A percentile compares a stretch with the other conserved stretches of the same genome.
phyloP scores from a whole-genome alignment of 768 basidiomycete genomes.

The Hericium coralloides region DNA sequence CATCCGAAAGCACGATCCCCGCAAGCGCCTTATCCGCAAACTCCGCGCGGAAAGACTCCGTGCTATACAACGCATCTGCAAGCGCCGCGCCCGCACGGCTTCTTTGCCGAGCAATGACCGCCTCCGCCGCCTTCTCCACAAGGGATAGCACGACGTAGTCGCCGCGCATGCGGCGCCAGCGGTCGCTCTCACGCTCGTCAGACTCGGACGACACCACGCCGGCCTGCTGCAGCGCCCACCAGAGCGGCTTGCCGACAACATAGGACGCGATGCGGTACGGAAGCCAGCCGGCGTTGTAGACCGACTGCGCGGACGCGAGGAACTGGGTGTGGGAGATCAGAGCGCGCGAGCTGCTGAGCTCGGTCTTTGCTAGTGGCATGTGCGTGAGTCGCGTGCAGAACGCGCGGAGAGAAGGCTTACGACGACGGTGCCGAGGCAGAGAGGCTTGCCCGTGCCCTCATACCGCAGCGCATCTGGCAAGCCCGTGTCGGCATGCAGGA shows the following conservation, averaged over 20 bases:
- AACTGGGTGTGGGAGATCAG: conserved; percentile 49
- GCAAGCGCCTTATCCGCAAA: conserved; percentile 42
- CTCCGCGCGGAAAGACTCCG: conserved; percentile 48
- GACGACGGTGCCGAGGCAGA: conserved; percentile 61
- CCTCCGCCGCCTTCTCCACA: conserved; percentile 59
- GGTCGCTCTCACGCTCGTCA: conserved; percentile 28
- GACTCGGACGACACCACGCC: conserved; percentile 61
- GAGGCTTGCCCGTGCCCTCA: conserved; percentile 67
- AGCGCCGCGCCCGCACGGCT: conserved; percentile 34
- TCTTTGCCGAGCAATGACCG: conserved; percentile 37
- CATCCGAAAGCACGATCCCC: conserved; percentile 40
- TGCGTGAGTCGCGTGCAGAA: background rate
- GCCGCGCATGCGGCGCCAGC: conserved; percentile 53
- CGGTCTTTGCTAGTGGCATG: conserved; percentile 52
- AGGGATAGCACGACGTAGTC: conserved; percentile 63
- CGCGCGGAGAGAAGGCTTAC: conserved; percentile 39
- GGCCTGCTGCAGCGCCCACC: conserved; percentile 82
- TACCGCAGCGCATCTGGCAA: conserved; percentile 54
- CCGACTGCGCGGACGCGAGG: conserved; percentile 42
- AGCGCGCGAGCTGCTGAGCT: conserved; percentile 38
- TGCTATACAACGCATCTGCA: conserved; percentile 53
- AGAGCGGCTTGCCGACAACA: conserved; percentile 69
- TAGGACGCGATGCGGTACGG: conserved; percentile 62
- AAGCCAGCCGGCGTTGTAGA: conserved; percentile 62
- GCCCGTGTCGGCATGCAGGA: conserved; percentile 43